phyloP scores from a whole-genome alignment of 2,329 filamentous ascomycete genomes.

The Coniella lustricola region DNA sequence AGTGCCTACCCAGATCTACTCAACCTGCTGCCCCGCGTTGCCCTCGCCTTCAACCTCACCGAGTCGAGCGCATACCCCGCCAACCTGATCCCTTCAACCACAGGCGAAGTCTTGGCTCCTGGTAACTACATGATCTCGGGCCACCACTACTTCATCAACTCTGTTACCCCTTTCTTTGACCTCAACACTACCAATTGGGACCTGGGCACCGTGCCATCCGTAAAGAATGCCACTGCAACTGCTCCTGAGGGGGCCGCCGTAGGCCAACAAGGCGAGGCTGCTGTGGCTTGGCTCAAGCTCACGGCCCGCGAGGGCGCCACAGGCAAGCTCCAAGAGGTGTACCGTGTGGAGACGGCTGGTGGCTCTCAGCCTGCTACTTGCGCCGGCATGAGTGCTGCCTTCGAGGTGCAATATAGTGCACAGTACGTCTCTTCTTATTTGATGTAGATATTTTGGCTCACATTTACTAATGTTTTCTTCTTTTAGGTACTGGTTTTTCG shows the following conservation, averaged over 20 bases:
- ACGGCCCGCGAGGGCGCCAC: slow-evolving; percentile 41
- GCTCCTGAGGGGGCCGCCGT: slow-evolving; percentile 56
- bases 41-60: slow-evolving; percentile 58
- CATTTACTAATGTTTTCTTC: slow-evolving; percentile 2
- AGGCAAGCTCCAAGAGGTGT: slow-evolving; percentile 65
- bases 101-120: slow-evolving; percentile 37
- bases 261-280: slow-evolving; percentile 57
- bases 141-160: slow-evolving; percentile 72
- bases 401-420: slow-evolving; percentile 74
- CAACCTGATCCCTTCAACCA: slow-evolving; percentile 13
- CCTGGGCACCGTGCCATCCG: slow-evolving; percentile 55
- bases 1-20: slow-evolving; percentile 62
- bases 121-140: slow-evolving; percentile 61
- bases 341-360: slow-evolving; percentile 76
- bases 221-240: slow-evolving; percentile 51
- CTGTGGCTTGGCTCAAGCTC: slow-evolving; percentile 68
- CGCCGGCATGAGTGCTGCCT: slow-evolving; percentile 51
- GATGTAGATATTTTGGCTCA: background rate
- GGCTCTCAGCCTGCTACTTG: slow-evolving; percentile 71
- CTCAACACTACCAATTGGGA: slow-evolving; percentile 51
- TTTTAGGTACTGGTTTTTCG: slow-evolving; percentile 34
- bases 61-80: slow-evolving; percentile 24
- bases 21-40: slow-evolving; percentile 55
- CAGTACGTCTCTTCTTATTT: slow-evolving; percentile 55
- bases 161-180: slow-evolving; percentile 71